These are phyloP conservation scores for Trichoderma sp. DNA, from an alignment of 2,329 filamentous ascomycete genomes.

Conservation along the genomic window DNA sequence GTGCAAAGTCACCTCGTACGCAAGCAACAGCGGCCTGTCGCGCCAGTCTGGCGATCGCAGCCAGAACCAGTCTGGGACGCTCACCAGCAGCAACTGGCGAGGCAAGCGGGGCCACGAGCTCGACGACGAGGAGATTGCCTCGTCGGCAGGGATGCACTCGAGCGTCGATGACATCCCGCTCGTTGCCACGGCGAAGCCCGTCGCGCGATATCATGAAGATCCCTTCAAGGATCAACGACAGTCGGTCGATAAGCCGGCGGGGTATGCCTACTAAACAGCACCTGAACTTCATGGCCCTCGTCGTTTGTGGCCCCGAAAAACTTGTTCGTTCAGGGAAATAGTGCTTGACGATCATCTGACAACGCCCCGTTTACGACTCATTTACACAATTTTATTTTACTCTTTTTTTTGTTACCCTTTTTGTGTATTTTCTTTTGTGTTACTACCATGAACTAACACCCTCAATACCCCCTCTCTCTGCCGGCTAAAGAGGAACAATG, in stretches of 20 bases:
- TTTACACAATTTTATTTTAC: background rate
- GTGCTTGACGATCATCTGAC: constrained; percentile 5
- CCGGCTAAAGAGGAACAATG: constrained; percentile 10
- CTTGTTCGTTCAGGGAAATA: background rate
- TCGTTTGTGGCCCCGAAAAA: background rate
- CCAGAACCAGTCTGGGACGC: background rate
- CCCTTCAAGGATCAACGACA: constrained; percentile 5
- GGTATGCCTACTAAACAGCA: background rate
- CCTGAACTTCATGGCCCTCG: background rate
- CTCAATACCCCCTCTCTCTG: background rate
- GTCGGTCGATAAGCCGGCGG: background rate
- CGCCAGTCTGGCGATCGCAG: constrained; percentile 18
- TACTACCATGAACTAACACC: background rate
- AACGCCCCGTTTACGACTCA: constrained; percentile 10
- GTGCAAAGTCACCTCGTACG: constrained; percentile 25
- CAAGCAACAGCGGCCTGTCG: constrained; percentile 11
- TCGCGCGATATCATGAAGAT: constrained; percentile 1
- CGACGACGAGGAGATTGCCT: constrained; percentile 27
- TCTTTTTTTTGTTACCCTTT: background rate
- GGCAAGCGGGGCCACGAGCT: constrained; percentile 19
- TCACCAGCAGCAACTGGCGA: constrained; percentile 1
- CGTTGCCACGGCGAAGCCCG: constrained; percentile 19
- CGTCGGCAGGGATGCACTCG: constrained; percentile 25
- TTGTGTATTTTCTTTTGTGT: background rate
- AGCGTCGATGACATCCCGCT: constrained; percentile 33